phyloP scores from a whole-genome alignment of 179 eudicot species.

The Actinidia chinensis region DNA sequence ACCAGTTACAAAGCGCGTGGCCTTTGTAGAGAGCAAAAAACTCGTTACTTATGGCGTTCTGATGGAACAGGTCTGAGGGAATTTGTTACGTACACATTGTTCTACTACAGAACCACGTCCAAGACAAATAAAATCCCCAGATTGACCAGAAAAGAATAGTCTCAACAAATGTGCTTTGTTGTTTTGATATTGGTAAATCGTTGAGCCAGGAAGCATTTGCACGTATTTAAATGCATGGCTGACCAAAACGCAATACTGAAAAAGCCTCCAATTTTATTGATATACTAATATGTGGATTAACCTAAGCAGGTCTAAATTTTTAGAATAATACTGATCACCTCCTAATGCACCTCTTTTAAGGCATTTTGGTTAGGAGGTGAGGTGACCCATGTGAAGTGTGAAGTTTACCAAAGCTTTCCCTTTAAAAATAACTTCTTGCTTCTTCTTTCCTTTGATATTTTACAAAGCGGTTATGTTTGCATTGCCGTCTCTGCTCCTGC shows the following conservation, averaged over 20 bases:
- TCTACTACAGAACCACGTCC: background rate
- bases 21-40: background rate
- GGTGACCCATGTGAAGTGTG: background rate
- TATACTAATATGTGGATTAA: too few relatives aligned
- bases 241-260: background rate
- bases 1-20: background rate
- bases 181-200: background rate
- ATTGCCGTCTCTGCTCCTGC: background rate
- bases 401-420: background rate
- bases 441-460: background rate
- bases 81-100: background rate
- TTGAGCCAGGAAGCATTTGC: background rate
- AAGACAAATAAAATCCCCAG: background rate
- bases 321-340: too few relatives aligned
- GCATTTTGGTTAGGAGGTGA: background rate
- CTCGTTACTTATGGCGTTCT: background rate
- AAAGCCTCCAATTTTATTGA: background rate
- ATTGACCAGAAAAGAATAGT: constrained; percentile 2
- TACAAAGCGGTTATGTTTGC: background rate
- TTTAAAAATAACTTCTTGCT: background rate
- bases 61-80: background rate
- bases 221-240: background rate
- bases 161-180: background rate
- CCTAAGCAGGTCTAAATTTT: too few relatives aligned
- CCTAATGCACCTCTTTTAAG: too few relatives aligned